Conservation (phyloP, 2,329 filamentous ascomycete species). For the Pseudogymnoascus sp. region DNA sequence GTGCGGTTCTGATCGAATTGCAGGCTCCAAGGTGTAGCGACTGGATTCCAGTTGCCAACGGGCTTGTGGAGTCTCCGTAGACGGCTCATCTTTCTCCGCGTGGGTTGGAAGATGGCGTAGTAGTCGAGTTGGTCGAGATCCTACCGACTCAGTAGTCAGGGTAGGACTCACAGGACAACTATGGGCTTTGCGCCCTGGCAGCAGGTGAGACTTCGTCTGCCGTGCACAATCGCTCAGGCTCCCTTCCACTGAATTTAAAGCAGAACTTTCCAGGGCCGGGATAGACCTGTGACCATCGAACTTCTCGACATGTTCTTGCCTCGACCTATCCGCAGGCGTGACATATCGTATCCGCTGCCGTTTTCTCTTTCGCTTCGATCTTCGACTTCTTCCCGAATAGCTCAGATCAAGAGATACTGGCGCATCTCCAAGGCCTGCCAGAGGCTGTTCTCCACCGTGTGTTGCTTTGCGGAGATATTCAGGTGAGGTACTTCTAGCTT, state of each 20-base stretch:
- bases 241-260: background rate
- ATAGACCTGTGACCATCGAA: background rate
- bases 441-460: conserved; percentile 15
- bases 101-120: conserved; percentile 12
- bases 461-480: conserved; percentile 18
- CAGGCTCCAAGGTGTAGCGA: conserved; percentile 18
- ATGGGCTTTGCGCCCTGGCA: background rate
- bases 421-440: background rate
- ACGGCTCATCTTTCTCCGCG: conserved; percentile 9
- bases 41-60: conserved; percentile 1
- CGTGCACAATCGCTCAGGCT: background rate
- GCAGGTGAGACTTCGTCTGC: background rate
- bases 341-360: background rate
- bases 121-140: background rate
- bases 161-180: background rate
- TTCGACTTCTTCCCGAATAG: background rate
- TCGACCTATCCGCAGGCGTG: background rate
- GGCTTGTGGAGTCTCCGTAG: conserved; percentile 10
- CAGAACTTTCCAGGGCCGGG: background rate
- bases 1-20: conserved; percentile 24
- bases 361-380: background rate
- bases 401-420: background rate
- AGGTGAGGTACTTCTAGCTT: conserved; percentile 26
- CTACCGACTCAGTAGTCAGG: background rate
- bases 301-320: background rate